phyloP scores from a whole-genome alignment of 208 protist species.

The Leishmania guyanensis region DNA sequence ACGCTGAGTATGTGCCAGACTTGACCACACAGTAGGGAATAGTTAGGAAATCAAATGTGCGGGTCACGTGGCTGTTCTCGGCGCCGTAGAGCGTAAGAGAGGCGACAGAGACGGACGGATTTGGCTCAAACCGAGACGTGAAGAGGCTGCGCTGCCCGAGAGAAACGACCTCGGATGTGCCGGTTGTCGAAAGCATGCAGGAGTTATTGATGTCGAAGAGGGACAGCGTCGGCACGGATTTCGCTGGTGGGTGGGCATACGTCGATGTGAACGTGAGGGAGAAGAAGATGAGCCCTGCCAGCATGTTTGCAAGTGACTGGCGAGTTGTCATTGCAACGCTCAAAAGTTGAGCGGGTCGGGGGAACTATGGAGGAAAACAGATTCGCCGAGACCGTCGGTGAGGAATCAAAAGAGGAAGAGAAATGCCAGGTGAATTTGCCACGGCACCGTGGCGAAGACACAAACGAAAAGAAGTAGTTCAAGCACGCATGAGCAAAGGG shows the following conservation, averaged over 20 bases:
- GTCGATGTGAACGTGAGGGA: neutral
- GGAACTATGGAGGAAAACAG: neutral
- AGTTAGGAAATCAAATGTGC: slow-evolving; percentile 16
- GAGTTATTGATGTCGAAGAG: slow-evolving; percentile 33
- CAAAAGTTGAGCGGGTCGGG: neutral
- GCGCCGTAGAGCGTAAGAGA: slow-evolving; percentile 9
- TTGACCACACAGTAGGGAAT: slow-evolving; percentile 23
- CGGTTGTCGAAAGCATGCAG: slow-evolving; percentile 17
- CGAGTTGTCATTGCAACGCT: neutral
- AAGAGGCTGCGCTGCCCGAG: slow-evolving; percentile 30
- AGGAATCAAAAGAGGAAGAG: neutral
- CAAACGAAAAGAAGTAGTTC: neutral
- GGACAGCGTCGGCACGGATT: slow-evolving; percentile 5
- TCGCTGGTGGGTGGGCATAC: neutral
- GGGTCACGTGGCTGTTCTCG: neutral
- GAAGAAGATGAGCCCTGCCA: neutral
- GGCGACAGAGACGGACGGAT: slow-evolving; percentile 14
- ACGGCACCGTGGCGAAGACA: neutral
- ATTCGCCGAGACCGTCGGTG: neutral
- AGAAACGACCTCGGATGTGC: neutral
- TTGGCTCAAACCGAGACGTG: slow-evolving; percentile 12
- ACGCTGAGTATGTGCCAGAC: neutral
- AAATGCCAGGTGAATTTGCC: neutral
- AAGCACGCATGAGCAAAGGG: neutral
- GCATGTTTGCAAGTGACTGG: neutral